Percentiles rank a stretch among this genome's conserved stretches.
Conservation (phyloP, 73 alveolate genomes). For the Paramecium tetraurelia region DNA sequence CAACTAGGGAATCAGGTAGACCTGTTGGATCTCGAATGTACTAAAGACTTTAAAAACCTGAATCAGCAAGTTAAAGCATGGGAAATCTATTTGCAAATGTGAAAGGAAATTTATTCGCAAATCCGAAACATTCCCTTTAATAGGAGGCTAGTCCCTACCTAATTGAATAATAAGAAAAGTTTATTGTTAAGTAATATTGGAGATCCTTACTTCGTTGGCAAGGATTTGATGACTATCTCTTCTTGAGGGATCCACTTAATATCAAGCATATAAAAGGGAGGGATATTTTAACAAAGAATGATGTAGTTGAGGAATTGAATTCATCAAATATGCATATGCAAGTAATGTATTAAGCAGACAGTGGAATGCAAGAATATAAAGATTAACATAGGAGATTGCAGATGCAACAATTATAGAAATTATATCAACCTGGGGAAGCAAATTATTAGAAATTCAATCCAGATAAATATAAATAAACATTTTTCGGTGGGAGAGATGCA, state of each 20-base stretch:
- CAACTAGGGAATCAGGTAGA: neutral
- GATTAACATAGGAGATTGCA: neutral
- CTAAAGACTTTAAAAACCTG: neutral
- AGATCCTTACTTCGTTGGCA: conserved; percentile 17
- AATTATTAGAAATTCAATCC: conserved; percentile 3
- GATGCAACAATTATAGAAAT: neutral
- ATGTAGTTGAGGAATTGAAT: neutral
- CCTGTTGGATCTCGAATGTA: neutral
- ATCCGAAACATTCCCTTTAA: neutral
- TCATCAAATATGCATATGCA: neutral
- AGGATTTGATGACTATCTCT: conserved; percentile 40
- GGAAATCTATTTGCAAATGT: neutral
- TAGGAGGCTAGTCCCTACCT: neutral
- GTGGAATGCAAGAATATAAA: neutral
- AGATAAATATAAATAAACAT: neutral
- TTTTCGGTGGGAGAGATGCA: neutral
- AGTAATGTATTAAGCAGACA: neutral
- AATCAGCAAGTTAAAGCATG: neutral
- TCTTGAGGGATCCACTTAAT: neutral
- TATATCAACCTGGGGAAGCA: conserved; percentile 17
- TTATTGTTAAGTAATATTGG: conserved; percentile 25
- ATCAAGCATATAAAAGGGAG: neutral
- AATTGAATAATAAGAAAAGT: conserved; percentile 16
- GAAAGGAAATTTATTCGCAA: neutral
- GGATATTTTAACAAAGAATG: conserved; percentile 6